Evolutionary conservation across 2,329 filamentous ascomycete genomes (phyloP).

Genomic region (Penicillium sp.): DNA sequence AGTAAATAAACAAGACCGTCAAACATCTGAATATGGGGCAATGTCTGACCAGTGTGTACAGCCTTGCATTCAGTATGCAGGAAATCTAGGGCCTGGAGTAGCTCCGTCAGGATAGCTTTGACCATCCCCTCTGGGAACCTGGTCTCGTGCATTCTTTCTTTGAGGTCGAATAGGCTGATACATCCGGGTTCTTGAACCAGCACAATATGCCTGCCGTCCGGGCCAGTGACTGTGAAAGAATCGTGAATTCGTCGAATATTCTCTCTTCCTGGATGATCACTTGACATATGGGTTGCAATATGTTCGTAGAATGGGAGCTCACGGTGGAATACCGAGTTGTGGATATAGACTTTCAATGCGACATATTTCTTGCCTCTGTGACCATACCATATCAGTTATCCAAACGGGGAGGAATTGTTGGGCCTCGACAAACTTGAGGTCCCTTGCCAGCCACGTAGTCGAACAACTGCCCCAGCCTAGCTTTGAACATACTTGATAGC

Average conservation of each 20-base stretch:
- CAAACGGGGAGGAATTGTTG: neutral
- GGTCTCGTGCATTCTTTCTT: slow-evolving; percentile 11
- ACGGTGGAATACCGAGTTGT: slow-evolving; percentile 18
- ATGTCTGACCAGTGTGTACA: slow-evolving; percentile 24
- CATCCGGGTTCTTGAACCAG: slow-evolving; percentile 25
- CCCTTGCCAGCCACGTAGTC: slow-evolving; percentile 24
- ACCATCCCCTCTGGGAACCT: slow-evolving; percentile 20
- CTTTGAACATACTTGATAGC: slow-evolving; percentile 24
- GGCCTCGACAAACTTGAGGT: slow-evolving; percentile 14
- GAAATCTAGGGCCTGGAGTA: slow-evolving; percentile 26
- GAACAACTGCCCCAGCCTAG: slow-evolving; percentile 26
- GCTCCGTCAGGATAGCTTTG: slow-evolving; percentile 4
- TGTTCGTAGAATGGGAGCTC: slow-evolving; percentile 25
- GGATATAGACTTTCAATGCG: slow-evolving; percentile 20
- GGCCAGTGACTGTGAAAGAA: slow-evolving; percentile 26
- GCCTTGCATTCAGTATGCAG: slow-evolving; percentile 23
- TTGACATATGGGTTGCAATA: slow-evolving; percentile 13
- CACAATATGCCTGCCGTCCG: slow-evolving; percentile 21
- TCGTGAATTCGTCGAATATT: slow-evolving; percentile 27
- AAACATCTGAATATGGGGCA: neutral
- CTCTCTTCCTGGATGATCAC: slow-evolving; percentile 17
- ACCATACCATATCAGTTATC: neutral
- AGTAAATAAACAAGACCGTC: neutral
- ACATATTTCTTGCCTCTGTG: slow-evolving; percentile 18
- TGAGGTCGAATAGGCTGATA: slow-evolving; percentile 23